A percentile compares a stretch with the other conserved stretches of the same genome.
phyloP scores from a whole-genome alignment of 2,329 filamentous ascomycete species.

The Phialocephala sp. region DNA sequence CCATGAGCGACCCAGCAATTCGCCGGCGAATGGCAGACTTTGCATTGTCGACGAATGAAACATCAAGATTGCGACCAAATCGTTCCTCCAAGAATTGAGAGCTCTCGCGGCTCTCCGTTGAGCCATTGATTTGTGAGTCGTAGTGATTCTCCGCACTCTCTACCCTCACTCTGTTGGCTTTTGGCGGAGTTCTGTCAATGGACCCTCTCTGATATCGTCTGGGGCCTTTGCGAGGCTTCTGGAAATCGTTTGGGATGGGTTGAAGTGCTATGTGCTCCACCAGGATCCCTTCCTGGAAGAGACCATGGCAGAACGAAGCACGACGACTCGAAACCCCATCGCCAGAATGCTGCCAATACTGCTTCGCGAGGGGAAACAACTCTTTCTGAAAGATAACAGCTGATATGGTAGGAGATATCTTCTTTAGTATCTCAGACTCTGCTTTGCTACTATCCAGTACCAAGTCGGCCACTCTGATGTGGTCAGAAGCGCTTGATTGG shows the following conservation, averaged over 20 bases:
- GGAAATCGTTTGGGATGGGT: conserved; percentile 32
- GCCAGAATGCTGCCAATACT: conserved; percentile 96
- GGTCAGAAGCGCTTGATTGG: conserved; percentile 54
- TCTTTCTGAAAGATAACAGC: conserved; percentile 74
- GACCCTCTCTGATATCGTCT: conserved; percentile 75
- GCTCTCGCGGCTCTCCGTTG: conserved; percentile 61
- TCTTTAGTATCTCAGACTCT: conserved; percentile 56
- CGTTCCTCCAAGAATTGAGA: conserved; percentile 88
- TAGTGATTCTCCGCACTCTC: conserved; percentile 12
- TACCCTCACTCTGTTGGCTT: conserved; percentile 26
- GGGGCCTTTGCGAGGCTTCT: conserved; percentile 66
- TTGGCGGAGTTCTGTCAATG: conserved; percentile 48
- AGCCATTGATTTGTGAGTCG: conserved; percentile 14
- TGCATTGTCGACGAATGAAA: conserved; percentile 79
- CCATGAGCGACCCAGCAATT: conserved; percentile 84
- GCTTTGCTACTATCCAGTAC: conserved; percentile 63
- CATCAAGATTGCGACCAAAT: conserved; percentile 88
- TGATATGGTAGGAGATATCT: conserved; percentile 65
- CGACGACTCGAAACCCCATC: conserved; percentile 91
- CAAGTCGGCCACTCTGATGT: conserved; percentile 65
- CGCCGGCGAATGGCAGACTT: conserved; percentile 84
- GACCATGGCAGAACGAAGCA: conserved; percentile 83
- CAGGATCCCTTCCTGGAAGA: conserved; percentile 73
- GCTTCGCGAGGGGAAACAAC: conserved; percentile 77
- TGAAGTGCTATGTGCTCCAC: conserved; percentile 50